A percentile compares a stretch with the other conserved stretches of the same genome.
phyloP scores from a whole-genome alignment of 1,284 basidiomycete species.

The Ustilago bromivora region DNA sequence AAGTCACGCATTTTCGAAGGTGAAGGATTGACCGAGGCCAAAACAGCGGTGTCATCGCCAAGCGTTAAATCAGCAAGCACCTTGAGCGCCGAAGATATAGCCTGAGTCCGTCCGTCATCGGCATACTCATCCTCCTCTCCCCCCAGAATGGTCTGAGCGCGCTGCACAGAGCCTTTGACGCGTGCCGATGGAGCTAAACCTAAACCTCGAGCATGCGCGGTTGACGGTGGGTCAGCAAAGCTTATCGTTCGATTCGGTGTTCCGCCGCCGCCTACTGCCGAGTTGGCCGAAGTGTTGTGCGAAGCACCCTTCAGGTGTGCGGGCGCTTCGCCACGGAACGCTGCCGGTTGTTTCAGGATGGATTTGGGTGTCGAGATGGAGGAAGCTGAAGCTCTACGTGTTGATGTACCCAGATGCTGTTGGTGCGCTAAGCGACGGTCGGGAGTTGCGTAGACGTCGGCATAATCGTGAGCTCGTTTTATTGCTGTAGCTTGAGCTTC shows the following conservation, averaged over 20 bases:
- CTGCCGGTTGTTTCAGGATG: constrained; percentile 44
- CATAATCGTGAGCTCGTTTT: constrained; percentile 22
- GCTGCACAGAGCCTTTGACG: constrained; percentile 6
- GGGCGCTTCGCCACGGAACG: constrained; percentile 15
- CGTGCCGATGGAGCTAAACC: constrained; percentile 31
- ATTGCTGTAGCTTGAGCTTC: constrained; percentile 22
- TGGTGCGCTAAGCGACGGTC: constrained; percentile 29
- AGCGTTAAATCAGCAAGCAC: constrained; percentile 48
- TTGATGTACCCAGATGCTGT: constrained; percentile 27
- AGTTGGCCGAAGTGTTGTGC: constrained; percentile 22
- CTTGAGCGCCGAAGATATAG: constrained; percentile 39
- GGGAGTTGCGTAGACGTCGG: constrained; percentile 29
- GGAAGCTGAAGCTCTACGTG: constrained; percentile 29
- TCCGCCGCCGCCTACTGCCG: constrained; percentile 21
- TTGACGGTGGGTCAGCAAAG: constrained; percentile 44
- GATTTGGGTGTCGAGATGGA: constrained; percentile 45
- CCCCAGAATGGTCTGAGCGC: constrained; percentile 9
- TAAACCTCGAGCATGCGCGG: constrained; percentile 26
- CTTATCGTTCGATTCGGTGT: constrained; percentile 52
- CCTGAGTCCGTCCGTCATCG: constrained; percentile 36
- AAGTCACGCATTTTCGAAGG: constrained; percentile 25
- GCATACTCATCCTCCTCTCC: constrained; percentile 2
- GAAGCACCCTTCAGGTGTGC: constrained; percentile 19
- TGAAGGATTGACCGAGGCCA: constrained; percentile 6
- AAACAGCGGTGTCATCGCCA: constrained; percentile 21